phyloP scores from a whole-genome alignment of 805 yeast species.

The Teunomyces aglyptinius region DNA sequence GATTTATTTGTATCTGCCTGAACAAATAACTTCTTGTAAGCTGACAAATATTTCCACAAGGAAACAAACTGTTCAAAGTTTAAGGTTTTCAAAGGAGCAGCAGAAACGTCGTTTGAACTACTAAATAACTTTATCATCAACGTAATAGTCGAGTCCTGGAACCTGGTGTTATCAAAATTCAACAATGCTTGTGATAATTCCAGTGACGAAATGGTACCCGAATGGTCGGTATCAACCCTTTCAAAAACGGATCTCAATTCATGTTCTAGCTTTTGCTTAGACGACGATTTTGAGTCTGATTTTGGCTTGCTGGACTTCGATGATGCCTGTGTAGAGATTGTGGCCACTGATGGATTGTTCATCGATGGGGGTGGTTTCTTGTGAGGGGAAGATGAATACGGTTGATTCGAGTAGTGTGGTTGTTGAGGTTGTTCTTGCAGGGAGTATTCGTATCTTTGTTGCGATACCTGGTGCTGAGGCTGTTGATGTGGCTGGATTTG shows the following conservation, averaged over 20 bases:
- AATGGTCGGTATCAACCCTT: conserved; percentile 51
- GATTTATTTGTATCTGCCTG: conserved; percentile 59
- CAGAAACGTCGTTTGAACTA: conserved; percentile 18
- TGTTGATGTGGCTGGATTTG: conserved; percentile 9
- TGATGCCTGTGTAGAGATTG: conserved; percentile 4
- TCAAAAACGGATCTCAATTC: conserved; percentile 52
- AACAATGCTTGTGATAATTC: conserved; percentile 60
- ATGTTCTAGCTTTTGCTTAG: conserved; percentile 44
- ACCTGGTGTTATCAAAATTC: conserved; percentile 63
- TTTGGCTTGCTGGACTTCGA: not conserved
- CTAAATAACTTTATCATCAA: conserved; percentile 66
- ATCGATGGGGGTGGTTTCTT: conserved; percentile 19
- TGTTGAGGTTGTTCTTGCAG: conserved; percentile 10
- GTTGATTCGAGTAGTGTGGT: conserved; percentile 3
- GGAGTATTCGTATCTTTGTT: conserved; percentile 12
- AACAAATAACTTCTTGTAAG: conserved; percentile 63
- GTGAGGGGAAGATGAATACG: conserved; percentile 10
- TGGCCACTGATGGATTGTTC: conserved; percentile 1
- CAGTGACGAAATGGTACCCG: conserved; percentile 53
- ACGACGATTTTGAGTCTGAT: conserved; percentile 15
- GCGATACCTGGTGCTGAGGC: conserved; percentile 9
- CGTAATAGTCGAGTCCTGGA: conserved; percentile 57
- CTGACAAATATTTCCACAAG: conserved; percentile 64
- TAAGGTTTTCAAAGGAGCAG: conserved; percentile 19
- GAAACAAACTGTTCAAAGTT: conserved; percentile 63